Evolutionary conservation across 306 rosid species (phyloP).

Genomic region (Prunus mongolica): DNA sequence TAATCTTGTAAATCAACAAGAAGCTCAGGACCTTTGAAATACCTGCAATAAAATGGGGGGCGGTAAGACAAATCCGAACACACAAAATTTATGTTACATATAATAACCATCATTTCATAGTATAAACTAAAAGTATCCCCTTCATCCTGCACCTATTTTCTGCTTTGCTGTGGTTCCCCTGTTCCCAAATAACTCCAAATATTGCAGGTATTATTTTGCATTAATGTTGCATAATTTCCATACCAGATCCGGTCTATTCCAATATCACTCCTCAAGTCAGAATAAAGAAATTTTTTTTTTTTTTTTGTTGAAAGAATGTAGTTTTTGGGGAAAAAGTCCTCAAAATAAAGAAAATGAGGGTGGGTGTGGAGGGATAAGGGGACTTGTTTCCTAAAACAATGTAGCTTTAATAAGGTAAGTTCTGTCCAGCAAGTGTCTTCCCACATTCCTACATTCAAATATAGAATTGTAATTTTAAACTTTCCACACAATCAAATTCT

Average conservation of each 20-base stretch:
- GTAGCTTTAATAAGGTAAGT: background rate
- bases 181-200: background rate
- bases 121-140: background rate
- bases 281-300: too few species aligned
- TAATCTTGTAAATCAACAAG: constrained; percentile 97
- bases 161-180: background rate
- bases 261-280: background rate
- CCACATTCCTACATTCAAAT: background rate
- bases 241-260: background rate
- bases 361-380: too few species aligned
- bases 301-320: too few species aligned
- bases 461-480: background rate
- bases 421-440: background rate
- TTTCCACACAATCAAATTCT: background rate
- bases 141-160: background rate
- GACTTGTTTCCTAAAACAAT: too few species aligned
- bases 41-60: constrained; percentile 43
- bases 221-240: background rate
- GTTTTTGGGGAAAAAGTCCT: too few species aligned
- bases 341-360: too few species aligned
- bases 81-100: background rate
- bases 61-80: background rate
- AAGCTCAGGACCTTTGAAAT: constrained; percentile 95
- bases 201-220: background rate
- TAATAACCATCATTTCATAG: background rate